Evolutionary conservation across 352 stramenopile genomes (phyloP), one percentile per base, ranked within the genome.

Genomic region (Aphanomyces invadans): DNA sequence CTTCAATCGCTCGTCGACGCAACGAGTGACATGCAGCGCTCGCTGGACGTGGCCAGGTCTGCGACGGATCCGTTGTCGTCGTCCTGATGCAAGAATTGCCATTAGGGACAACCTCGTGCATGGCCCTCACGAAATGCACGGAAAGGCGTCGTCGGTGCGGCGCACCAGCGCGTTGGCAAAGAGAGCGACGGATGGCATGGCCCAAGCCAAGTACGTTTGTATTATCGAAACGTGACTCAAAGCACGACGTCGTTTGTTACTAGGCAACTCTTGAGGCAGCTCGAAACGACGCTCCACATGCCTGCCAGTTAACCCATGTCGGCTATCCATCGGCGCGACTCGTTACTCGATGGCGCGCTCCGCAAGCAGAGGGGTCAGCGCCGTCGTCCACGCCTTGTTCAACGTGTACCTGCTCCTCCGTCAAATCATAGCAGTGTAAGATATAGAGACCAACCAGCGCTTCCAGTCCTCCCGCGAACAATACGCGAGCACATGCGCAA

Each of bases 161-260:
- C 55, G 33, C 21, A 36, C 33, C 4, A 52, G 42, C 23, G 60
- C 33, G 2, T 56, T 67, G 49, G 46, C 60, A n/a, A 45, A 19
- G 15, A 51, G 46, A n/a, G 60, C 60, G 11, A 44, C 60, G 1
- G 39, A 11, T 19, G 48, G 54, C 26, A 51, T 67, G 29, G 23
- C 42, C 5, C 26, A 67, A 19, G 60, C 60, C 28, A 67, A 59
- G 60, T 67, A 67, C 19, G 21, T 12, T 42, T 3, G 19, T 51
- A 29, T 2, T 2, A 33, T 42, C 3, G 5, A 19, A 0, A 11
- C 36, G 25, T n/a, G n/a, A n/a, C n/a, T n/a, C n/a, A n/a, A n/a
- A n/a, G n/a, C n/a, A n/a, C n/a, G n/a, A n/a, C n/a, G n/a, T n/a
- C n/a, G n/a, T n/a, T n/a, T n/a, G n/a, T n/a, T n/a, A n/a, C n/a